Conservation (phyloP, 345 rosid genomes). For the Gossypioides kirkii region DNA sequence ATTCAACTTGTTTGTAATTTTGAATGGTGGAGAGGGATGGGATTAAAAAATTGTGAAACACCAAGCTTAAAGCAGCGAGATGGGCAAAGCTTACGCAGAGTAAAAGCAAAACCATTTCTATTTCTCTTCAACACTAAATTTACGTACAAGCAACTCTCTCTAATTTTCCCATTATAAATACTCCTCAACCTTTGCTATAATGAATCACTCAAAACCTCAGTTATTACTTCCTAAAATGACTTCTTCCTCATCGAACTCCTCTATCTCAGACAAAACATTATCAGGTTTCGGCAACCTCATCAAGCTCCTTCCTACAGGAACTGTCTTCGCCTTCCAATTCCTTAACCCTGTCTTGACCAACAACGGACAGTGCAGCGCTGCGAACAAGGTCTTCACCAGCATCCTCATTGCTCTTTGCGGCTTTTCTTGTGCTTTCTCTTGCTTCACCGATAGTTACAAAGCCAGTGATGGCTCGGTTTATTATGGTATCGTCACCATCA, state of each 20-base stretch:
- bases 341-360: slow-evolving; percentile 76
- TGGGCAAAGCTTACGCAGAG: slow-evolving; percentile 11
- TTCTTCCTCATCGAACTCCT: slow-evolving; percentile 25
- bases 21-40: not conserved
- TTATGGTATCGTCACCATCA: slow-evolving; percentile 55
- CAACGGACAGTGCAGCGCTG: slow-evolving; percentile 50
- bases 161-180: not conserved
- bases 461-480: slow-evolving; percentile 42
- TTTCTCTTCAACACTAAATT: not conserved
- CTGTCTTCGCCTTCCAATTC: slow-evolving; percentile 71
- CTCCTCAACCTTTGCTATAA: not conserved
- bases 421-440: slow-evolving; percentile 57
- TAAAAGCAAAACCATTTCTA: slow-evolving; percentile 17
- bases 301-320: slow-evolving; percentile 88
- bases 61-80: not conserved
- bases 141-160: slow-evolving; percentile 28
- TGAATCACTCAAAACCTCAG: not conserved
- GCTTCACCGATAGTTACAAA: slow-evolving; percentile 69
- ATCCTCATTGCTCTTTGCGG: slow-evolving; percentile 57
- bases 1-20: too few species aligned
- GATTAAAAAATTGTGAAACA: not conserved
- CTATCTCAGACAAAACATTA: slow-evolving; percentile 41
- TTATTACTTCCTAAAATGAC: not conserved
- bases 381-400: slow-evolving; percentile 48
- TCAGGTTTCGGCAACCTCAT: slow-evolving; percentile 60